Evolutionary conservation across 371 early-diverging fungal genomes (phyloP).

Genomic region (Sporodiniella umbellata): DNA sequence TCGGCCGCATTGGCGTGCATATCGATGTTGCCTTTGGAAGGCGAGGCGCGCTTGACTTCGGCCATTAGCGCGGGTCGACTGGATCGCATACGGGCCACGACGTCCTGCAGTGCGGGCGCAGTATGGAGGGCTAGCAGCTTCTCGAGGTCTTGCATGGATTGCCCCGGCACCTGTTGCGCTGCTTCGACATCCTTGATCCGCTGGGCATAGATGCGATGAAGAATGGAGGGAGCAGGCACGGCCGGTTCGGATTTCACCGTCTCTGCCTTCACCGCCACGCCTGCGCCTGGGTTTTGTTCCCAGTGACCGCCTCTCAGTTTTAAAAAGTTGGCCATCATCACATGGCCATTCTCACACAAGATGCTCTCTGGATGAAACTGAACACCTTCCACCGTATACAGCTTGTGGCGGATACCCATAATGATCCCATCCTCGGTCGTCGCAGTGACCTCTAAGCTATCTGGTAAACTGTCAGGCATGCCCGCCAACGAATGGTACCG

Average conservation of each 20-base stretch:
- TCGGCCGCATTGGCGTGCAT: constrained; percentile 77
- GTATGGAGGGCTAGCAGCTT: constrained; percentile 65
- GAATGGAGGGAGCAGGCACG: constrained; percentile 48
- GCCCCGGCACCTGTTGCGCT: constrained; percentile 74
- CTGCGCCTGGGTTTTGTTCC: constrained; percentile 65
- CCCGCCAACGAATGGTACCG: constrained; percentile 96
- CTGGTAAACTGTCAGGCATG: constrained; percentile 79
- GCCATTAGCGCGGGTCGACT: constrained; percentile 78
- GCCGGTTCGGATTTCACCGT: constrained; percentile 3
- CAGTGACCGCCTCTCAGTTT: constrained; percentile 82
- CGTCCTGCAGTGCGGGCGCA: constrained; percentile 78
- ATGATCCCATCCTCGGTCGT: constrained; percentile 84
- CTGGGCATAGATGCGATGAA: constrained; percentile 72
- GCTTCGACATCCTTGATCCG: constrained; percentile 76
- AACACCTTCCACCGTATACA: constrained; percentile 89
- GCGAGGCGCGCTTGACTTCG: constrained; percentile 97
- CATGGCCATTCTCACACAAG: constrained; percentile 84
- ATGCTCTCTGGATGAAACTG: constrained; percentile 98
- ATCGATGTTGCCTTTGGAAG: constrained; percentile 92
- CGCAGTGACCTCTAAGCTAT: constrained; percentile 78
- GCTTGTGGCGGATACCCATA: constrained; percentile 93
- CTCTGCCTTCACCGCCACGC: constrained; percentile 32
- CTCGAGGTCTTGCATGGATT: constrained; percentile 63
- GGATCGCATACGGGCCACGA: constrained; percentile 66
- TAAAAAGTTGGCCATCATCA: constrained; percentile 87